Evolutionary conservation across 805 yeast genomes (phyloP).

Genomic region (Yarrowia sp.): DNA sequence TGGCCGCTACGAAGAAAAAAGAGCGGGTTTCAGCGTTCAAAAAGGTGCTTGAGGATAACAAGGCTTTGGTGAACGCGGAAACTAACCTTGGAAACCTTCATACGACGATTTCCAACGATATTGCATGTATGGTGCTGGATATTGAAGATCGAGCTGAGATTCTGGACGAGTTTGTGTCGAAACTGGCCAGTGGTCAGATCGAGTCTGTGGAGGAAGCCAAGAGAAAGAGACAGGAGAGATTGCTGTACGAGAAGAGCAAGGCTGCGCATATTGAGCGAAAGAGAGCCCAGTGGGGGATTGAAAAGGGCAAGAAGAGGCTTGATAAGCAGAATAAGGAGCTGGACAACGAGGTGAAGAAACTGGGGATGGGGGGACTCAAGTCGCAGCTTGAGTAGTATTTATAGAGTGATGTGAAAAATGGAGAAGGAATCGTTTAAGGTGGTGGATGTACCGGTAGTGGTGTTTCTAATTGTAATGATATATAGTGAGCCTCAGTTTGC

Average conservation of each 20-base stretch:
- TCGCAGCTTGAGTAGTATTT: conserved; percentile 13
- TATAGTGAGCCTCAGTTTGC: too few species aligned
- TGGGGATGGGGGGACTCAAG: conserved; percentile 23
- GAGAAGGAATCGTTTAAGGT: too few species aligned
- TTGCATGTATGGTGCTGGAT: conserved; percentile 5
- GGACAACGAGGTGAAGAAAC: conserved; percentile 1
- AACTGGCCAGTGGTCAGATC: conserved; percentile 14
- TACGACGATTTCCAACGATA: conserved; percentile 14
- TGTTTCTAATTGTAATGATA: too few species aligned
- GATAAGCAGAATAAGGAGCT: conserved; percentile 2
- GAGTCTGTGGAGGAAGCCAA: conserved; percentile 10
- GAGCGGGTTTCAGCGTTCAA: conserved; percentile 43
- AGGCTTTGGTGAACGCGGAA: not conserved
- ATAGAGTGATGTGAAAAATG: not conserved
- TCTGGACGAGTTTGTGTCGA: conserved; percentile 4
- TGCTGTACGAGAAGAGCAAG: conserved; percentile 22
- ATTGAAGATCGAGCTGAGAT: conserved; percentile 8
- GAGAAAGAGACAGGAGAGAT: not conserved
- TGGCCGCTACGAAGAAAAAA: conserved; percentile 41
- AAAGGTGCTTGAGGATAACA: conserved; percentile 37
- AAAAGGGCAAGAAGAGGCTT: conserved; percentile 10
- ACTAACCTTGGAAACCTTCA: conserved; percentile 13
- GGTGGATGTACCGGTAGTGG: too few species aligned
- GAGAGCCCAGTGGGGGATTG: conserved; percentile 1
- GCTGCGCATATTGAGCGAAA: conserved; percentile 14